phyloP scores from a whole-genome alignment of 2,329 filamentous ascomycete genomes.

The Diaporthe eres region DNA sequence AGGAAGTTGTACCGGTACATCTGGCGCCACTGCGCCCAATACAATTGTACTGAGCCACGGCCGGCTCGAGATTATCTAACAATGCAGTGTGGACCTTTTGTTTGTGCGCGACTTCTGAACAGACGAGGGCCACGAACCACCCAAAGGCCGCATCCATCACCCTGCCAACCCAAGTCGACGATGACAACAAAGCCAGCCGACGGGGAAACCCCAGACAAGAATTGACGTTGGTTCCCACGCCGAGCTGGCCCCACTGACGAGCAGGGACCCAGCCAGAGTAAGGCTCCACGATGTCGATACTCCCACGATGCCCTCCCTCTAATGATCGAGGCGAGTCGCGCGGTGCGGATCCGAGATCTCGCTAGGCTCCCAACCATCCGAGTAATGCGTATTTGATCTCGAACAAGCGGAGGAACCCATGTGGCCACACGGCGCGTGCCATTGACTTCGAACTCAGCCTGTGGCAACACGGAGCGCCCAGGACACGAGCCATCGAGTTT shows the following conservation, averaged over 20 bases:
- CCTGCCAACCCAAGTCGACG: not conserved
- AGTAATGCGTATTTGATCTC: not conserved
- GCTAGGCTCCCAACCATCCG: not conserved
- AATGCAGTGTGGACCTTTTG: not conserved
- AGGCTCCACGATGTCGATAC: not conserved
- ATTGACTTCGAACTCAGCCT: not conserved
- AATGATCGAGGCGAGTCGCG: not conserved
- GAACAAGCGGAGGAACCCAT: not conserved
- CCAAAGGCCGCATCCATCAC: not conserved
- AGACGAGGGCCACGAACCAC: not conserved
- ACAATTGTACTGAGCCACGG: not conserved
- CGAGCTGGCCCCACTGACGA: not conserved
- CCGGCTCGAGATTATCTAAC: not conserved
- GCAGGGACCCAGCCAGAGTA: not conserved
- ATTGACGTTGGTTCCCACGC: not conserved
- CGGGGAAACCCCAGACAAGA: not conserved
- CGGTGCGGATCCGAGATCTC: not conserved
- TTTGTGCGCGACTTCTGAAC: conserved; percentile 7
- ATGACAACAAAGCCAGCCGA: conserved; percentile 12
- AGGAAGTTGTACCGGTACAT: conserved; percentile 5
- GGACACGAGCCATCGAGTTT: too few species aligned
- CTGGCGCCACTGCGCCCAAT: not conserved
- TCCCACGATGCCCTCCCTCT: not conserved
- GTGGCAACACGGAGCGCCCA: too few species aligned
- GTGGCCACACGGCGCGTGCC: not conserved